Evolutionary conservation across 208 protist genomes (phyloP), one percentile per base, ranked within the genome.

Genomic region (Acanthamoeba polyphaga): DNA sequence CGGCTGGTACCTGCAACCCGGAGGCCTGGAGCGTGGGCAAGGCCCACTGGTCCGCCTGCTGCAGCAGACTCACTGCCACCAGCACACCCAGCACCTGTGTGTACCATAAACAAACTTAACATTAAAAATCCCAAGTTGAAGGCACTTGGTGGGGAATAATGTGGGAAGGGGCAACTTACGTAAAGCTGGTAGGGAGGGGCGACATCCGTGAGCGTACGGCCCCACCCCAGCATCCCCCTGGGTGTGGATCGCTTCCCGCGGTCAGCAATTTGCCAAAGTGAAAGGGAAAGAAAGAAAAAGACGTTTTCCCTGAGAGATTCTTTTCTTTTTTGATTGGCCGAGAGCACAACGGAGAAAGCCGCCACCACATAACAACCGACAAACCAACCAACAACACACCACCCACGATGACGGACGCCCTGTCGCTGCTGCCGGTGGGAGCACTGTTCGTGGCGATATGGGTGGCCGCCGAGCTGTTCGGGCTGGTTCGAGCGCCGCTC

Each of bases 401-500:
- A 64, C 58, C 22, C 19, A 64, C 58, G n/a, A 66, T 74, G 66
- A 74, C 74, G 34, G 74, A 84, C 15, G 74, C 43, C n/a, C 43
- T 84, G 34, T 84, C 46, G 74, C 43, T 90, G 84, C 84, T 90
- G 84, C 55, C 84, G 10, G 84, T 60, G 15, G 84, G 84, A 0
- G 53, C 24, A 4, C 84, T 90, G 53, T 68, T 95, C 60, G 68
- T 82, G 19, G 38, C 68, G 7, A 53, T 95, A 3, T 95, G 94
- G 94, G 70, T 72, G 10, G 46, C 60, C 19, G 94, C 84, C 29
- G 64, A 91, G 76, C 27, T 66, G 27, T 84, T 55, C 62, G 22
- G 2, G n/a, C 72, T 49, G 24, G 13, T 88, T 9, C 34, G 93
- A 6, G 27, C 78, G 17, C 15, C 80, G 8, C 76, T 91, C 0